These are phyloP conservation scores for Ceratocystis cubensis DNA, from an alignment of 2,329 filamentous ascomycete genomes.

Conservation along the genomic window DNA sequence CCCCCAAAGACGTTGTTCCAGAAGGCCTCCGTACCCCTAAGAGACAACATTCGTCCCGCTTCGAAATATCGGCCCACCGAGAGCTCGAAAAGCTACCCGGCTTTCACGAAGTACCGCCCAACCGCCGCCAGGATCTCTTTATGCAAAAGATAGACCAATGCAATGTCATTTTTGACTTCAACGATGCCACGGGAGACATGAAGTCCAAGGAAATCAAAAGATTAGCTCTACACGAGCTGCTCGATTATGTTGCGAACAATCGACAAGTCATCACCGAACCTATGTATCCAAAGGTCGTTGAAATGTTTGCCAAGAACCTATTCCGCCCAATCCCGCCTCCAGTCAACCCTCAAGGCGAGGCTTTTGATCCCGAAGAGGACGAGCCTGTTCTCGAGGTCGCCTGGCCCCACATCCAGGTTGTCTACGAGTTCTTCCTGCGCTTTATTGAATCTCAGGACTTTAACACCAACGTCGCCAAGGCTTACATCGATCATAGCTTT, in stretches of 20 bases:
- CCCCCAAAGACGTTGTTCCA: conserved; percentile 80
- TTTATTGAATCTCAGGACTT: conserved; percentile 99
- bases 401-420: conserved; percentile 98
- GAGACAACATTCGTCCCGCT: conserved; percentile 91
- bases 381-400: conserved; percentile 96
- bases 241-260: conserved; percentile 98
- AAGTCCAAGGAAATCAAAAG: conserved; percentile 99
- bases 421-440: conserved; percentile 97
- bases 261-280: conserved; percentile 95
- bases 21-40: conserved; percentile 92
- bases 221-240: conserved; percentile 82
- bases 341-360: conserved; percentile 94
- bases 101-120: conserved; percentile 94
- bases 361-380: conserved; percentile 96
- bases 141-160: conserved; percentile 99
- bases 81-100: conserved; percentile 95
- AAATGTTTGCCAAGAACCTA: conserved; percentile 98
- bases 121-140: conserved; percentile 88
- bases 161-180: conserved; percentile 99
- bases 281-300: conserved; percentile 96
- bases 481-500: conserved; percentile 96
- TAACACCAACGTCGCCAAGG: conserved; percentile 98
- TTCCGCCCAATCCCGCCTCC: conserved; percentile 95
- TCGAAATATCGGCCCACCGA: conserved; percentile 92
- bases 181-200: conserved; percentile 95